A percentile compares a stretch with the other conserved stretches of the same genome.
Conservation (phyloP, 2,329 filamentous ascomycete species). For the Stachybotrys chartarum region DNA sequence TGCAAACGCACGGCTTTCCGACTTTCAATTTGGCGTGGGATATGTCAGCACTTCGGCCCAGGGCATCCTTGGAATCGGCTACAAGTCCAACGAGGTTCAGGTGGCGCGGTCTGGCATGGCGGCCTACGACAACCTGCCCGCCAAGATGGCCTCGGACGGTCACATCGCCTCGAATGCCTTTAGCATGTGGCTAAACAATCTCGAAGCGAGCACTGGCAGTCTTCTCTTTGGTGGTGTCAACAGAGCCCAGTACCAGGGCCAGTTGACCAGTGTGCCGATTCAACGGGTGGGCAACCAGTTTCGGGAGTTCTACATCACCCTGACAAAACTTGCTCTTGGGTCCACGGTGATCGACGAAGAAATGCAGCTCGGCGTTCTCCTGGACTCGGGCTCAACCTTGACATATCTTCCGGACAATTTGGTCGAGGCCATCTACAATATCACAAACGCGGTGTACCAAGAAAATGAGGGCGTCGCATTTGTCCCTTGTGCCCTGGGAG, state of each 20-base stretch:
- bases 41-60: conserved; percentile 54
- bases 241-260: conserved; percentile 54
- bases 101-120: conserved; percentile 46
- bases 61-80: conserved; percentile 82
- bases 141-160: conserved; percentile 53
- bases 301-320: conserved; percentile 60
- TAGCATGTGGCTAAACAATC: conserved; percentile 69
- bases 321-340: conserved; percentile 50
- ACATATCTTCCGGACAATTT: conserved; percentile 58
- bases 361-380: conserved; percentile 54
- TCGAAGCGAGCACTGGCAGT: conserved; percentile 56
- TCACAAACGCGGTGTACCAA: conserved; percentile 54
- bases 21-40: conserved; percentile 67
- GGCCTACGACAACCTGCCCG: conserved; percentile 63
- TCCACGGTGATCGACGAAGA: conserved; percentile 32
- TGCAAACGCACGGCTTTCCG: conserved; percentile 42
- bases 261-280: conserved; percentile 60
- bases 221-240: conserved; percentile 74
- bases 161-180: conserved; percentile 61
- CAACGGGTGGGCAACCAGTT: conserved; percentile 44
- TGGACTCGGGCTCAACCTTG: conserved; percentile 64
- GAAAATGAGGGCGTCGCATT: conserved; percentile 46
- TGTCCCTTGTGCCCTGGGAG: conserved; percentile 49
- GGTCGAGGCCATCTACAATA: conserved; percentile 45
- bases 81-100: conserved; percentile 70